phyloP scores from a whole-genome alignment of 371 early-diverging fungal genomes.

The Scutellospora calospora region DNA sequence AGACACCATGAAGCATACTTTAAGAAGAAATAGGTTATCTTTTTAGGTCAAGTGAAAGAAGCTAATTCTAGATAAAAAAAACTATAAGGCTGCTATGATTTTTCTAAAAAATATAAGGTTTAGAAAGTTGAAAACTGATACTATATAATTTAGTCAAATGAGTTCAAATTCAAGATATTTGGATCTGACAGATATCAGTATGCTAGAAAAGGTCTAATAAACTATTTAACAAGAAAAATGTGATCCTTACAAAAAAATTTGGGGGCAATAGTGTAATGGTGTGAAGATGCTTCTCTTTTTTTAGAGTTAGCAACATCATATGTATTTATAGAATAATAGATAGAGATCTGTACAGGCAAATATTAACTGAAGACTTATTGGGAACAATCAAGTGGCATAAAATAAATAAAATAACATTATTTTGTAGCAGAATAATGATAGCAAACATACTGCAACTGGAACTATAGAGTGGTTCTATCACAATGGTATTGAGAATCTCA shows the following conservation, averaged over 20 bases:
- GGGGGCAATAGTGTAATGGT: conserved; percentile 43
- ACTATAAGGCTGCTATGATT: not conserved
- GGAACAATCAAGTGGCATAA: conserved; percentile 41
- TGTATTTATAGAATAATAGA: conserved; percentile 48
- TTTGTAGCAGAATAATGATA: conserved; percentile 55
- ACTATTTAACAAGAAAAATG: not conserved
- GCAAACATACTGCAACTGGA: conserved; percentile 48
- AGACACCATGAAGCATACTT: not conserved
- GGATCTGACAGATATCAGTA: conserved; percentile 43
- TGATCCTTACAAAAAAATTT: conserved; percentile 43
- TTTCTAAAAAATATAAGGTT: not conserved
- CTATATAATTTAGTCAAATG: conserved; percentile 27
- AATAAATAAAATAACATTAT: conserved; percentile 38
- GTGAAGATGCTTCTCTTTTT: conserved; percentile 38
- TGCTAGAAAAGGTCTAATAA: conserved; percentile 39
- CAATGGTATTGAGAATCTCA: conserved; percentile 42
- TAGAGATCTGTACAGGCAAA: conserved; percentile 45
- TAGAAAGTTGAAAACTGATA: not conserved
- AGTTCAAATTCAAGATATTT: conserved; percentile 21
- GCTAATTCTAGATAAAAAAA: not conserved
- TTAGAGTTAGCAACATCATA: conserved; percentile 41
- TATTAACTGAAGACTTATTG: conserved; percentile 34
- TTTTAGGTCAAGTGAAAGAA: not conserved
- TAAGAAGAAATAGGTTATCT: not conserved
- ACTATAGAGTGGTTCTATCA: conserved; percentile 41